These are phyloP conservation scores for Venturia carpophila DNA, from an alignment of 2,329 filamentous ascomycete species.

Conservation along the genomic window DNA sequence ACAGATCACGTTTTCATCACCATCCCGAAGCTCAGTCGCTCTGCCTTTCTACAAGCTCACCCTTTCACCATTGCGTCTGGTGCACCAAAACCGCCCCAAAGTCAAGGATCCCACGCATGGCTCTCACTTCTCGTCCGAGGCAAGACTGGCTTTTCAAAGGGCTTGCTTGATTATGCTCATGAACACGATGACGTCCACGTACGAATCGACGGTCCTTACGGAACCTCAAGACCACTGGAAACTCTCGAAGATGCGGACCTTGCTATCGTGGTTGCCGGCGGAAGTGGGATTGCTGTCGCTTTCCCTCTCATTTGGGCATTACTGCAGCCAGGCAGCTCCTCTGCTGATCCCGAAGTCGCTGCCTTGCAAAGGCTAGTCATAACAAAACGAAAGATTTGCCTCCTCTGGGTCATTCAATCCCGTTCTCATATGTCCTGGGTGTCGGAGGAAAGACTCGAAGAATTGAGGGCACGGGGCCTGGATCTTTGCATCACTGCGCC, in stretches of 20 bases:
- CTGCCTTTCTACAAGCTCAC: slow-evolving; percentile 52
- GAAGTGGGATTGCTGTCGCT: slow-evolving; percentile 57
- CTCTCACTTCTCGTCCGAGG: slow-evolving; percentile 53
- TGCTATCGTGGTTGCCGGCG: slow-evolving; percentile 53
- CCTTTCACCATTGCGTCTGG: slow-evolving; percentile 60
- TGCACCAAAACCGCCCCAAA: slow-evolving; percentile 34
- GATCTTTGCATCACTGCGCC: slow-evolving; percentile 48
- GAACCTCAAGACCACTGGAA: slow-evolving; percentile 48
- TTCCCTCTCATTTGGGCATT: slow-evolving; percentile 54
- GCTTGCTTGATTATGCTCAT: slow-evolving; percentile 45
- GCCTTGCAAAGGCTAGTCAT: slow-evolving; percentile 24
- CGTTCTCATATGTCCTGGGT: slow-evolving; percentile 49
- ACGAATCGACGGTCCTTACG: slow-evolving; percentile 58
- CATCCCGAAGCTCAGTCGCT: slow-evolving; percentile 46
- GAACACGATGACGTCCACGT: slow-evolving; percentile 29
- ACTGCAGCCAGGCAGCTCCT: slow-evolving; percentile 25
- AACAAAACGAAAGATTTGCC: slow-evolving; percentile 32
- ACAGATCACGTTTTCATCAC: slow-evolving; percentile 58
- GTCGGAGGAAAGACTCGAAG: slow-evolving; percentile 40
- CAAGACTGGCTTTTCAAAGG: slow-evolving; percentile 51
- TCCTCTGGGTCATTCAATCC: slow-evolving; percentile 55
- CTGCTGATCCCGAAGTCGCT: slow-evolving; percentile 23
- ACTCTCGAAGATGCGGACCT: slow-evolving; percentile 44
- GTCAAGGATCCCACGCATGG: slow-evolving; percentile 26
- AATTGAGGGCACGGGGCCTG: slow-evolving; percentile 43